phyloP scores from a whole-genome alignment of 75 land plant species.

The Cryptomeria japonica region DNA sequence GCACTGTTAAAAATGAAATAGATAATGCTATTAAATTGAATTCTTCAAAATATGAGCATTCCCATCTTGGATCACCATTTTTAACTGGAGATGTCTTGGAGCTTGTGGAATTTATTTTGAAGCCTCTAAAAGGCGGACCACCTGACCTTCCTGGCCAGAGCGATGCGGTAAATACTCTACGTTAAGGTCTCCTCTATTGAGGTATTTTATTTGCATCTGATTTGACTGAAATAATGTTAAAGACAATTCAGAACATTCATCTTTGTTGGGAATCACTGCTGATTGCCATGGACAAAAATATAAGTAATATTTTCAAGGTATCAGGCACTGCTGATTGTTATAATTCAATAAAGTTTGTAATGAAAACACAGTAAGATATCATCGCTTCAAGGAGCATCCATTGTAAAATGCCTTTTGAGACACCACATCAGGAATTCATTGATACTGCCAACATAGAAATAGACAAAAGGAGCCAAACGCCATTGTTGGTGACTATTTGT shows the following conservation, averaged over 20 bases:
- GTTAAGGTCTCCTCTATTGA: neutral
- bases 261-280: neutral
- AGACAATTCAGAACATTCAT: neutral
- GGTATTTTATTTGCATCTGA: neutral
- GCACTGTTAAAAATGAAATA: constrained; percentile 43
- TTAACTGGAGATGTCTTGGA: constrained; percentile 40
- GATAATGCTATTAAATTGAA: constrained; percentile 12
- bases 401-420: neutral
- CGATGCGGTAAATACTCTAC: constrained; percentile 43
- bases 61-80: constrained; percentile 5
- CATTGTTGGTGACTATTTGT: neutral
- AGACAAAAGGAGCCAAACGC: neutral
- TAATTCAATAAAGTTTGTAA: neutral
- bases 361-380: neutral
- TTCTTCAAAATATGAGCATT: neutral
- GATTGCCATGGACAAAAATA: neutral
- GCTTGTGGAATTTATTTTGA: constrained; percentile 49
- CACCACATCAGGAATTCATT: neutral
- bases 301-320: neutral
- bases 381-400: too few relatives aligned
- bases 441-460: neutral
- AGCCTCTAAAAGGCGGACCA: constrained; percentile 68
- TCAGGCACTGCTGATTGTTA: neutral
- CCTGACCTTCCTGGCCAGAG: constrained; percentile 57
- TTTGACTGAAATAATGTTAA: neutral